These are phyloP conservation scores for Stromatinia cepivora DNA, from an alignment of 2,329 filamentous ascomycete genomes.

Conservation along the genomic window DNA sequence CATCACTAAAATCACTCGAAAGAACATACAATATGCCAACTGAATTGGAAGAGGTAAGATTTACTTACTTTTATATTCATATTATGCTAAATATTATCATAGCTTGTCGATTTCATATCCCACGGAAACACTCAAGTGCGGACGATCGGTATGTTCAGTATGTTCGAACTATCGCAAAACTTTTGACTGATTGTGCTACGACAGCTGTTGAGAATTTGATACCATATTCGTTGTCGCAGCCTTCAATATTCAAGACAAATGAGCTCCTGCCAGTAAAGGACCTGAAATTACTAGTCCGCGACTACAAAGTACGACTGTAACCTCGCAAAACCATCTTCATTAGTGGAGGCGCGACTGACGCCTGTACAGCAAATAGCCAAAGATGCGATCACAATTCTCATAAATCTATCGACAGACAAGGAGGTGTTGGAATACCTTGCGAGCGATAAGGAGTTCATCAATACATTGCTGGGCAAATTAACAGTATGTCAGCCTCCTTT, in stretches of 20 bases:
- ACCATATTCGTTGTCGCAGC: conserved; percentile 73
- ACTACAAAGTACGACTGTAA: conserved; percentile 68
- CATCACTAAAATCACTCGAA: conserved; percentile 15
- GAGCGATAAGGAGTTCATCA: conserved; percentile 78
- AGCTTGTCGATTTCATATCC: conserved; percentile 92
- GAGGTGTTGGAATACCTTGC: conserved; percentile 73
- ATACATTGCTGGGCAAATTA: conserved; percentile 69
- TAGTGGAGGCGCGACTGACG: conserved; percentile 25
- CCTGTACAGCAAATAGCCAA: conserved; percentile 75
- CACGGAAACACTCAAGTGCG: conserved; percentile 90
- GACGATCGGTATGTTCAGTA: conserved; percentile 61
- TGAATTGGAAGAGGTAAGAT: conserved; percentile 70
- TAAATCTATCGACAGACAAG: conserved; percentile 78
- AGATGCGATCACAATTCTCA: conserved; percentile 84
- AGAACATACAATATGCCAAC: conserved; percentile 58
- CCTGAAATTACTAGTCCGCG: conserved; percentile 80
- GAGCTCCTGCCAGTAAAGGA: conserved; percentile 79
- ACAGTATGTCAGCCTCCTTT: conserved; percentile 63
- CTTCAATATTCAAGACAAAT: conserved; percentile 79
- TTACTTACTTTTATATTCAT: background rate
- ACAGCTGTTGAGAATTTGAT: conserved; percentile 81
- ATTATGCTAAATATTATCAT: conserved; percentile 26
- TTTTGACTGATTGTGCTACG: conserved; percentile 30
- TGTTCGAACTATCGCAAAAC: conserved; percentile 3
- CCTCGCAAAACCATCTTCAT: background rate